Evolutionary conservation across 805 yeast genomes (phyloP).

Genomic region (Candida odintsovae): DNA sequence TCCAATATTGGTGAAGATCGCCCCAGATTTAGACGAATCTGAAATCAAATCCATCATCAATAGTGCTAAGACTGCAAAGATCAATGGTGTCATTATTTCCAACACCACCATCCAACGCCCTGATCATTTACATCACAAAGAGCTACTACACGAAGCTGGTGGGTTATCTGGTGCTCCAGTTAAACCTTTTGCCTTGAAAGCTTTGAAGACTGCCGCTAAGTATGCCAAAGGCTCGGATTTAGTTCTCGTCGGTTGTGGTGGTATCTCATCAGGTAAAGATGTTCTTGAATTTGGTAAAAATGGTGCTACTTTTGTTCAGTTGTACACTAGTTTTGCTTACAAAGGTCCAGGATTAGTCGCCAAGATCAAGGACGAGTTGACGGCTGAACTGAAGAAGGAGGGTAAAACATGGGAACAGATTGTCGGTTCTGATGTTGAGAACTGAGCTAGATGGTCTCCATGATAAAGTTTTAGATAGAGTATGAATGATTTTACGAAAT

Average conservation of each 20-base stretch:
- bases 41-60: constrained; percentile 80
- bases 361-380: constrained; percentile 53
- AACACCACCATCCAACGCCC: constrained; percentile 92
- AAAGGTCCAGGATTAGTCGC: constrained; percentile 83
- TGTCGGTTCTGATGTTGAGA: constrained; percentile 49
- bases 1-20: constrained; percentile 84
- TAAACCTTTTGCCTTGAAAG: constrained; percentile 70
- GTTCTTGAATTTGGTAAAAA: constrained; percentile 89
- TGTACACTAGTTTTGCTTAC: constrained; percentile 88
- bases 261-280: constrained; percentile 81
- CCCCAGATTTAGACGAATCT: constrained; percentile 82
- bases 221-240: constrained; percentile 68
- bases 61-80: constrained; percentile 67
- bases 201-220: constrained; percentile 65
- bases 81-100: constrained; percentile 89
- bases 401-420: constrained; percentile 84
- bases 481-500: too few relatives aligned
- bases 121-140: constrained; percentile 43
- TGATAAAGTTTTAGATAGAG: not conserved
- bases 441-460: not conserved
- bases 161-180: constrained; percentile 93
- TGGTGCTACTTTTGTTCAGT: constrained; percentile 85
- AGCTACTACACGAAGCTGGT: constrained; percentile 57
- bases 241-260: constrained; percentile 91
- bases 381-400: constrained; percentile 55